Evolutionary conservation across 116 monocot genomes (phyloP).

Genomic region (Cymodocea nodosa): DNA sequence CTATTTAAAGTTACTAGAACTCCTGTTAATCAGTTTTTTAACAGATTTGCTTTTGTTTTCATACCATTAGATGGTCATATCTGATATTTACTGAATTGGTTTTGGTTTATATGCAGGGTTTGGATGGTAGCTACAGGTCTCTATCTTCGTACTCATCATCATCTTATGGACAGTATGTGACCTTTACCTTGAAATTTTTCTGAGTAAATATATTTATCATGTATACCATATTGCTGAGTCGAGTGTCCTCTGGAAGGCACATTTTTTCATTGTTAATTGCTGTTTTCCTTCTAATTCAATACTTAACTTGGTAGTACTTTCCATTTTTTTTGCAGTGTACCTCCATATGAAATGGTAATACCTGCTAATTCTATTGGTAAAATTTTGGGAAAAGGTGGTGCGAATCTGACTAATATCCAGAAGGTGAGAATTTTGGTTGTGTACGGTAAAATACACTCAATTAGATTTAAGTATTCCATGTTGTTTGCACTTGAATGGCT

Average conservation of each 20-base stretch:
- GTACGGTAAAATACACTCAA: neutral
- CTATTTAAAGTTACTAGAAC: too few species aligned
- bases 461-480: neutral
- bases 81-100: neutral
- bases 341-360: constrained; percentile 49
- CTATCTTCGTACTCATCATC: constrained; percentile 46
- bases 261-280: too few species aligned
- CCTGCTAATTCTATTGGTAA: constrained; percentile 46
- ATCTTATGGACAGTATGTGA: constrained; percentile 37
- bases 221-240: too few species aligned
- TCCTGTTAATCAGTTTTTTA: too few species aligned
- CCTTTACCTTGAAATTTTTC: neutral
- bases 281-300: too few species aligned
- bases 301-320: neutral
- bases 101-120: constrained; percentile 15
- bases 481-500: neutral
- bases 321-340: constrained; percentile 14
- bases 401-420: constrained; percentile 52
- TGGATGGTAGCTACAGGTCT: constrained; percentile 42
- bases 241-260: too few species aligned
- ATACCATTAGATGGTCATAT: neutral
- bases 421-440: constrained; percentile 27
- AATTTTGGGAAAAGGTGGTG: constrained; percentile 61
- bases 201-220: too few species aligned
- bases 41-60: neutral